Percentiles rank a stretch among this genome's conserved stretches.
phyloP scores from a whole-genome alignment of 163 green algal genomes.

The Chloromonas sp. region DNA sequence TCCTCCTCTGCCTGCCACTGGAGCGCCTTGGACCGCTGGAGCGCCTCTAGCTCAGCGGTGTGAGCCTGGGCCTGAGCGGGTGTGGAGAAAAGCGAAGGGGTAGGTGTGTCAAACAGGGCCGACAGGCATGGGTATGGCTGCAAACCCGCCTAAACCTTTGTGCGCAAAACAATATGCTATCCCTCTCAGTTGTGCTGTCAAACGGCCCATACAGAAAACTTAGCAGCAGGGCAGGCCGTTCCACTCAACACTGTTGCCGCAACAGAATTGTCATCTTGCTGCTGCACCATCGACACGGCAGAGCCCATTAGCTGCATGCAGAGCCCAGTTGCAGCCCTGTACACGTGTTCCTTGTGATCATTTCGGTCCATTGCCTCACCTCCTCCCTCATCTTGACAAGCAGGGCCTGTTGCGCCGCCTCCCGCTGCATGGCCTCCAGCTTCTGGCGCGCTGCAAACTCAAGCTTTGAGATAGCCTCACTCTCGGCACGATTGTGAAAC shows the following conservation, averaged over 20 bases:
- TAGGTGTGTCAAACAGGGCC: not conserved
- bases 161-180: too few species aligned
- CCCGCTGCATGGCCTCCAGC: conserved; percentile 43
- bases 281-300: not conserved
- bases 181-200: too few species aligned
- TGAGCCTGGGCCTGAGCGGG: conserved; percentile 14
- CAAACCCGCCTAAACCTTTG: not conserved
- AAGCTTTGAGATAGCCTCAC: conserved; percentile 17
- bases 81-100: not conserved
- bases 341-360: not conserved
- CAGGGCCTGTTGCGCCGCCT: conserved; percentile 29
- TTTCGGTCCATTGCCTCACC: conserved; percentile 1
- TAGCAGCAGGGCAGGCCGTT: not conserved
- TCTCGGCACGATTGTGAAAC: conserved; percentile 1
- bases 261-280: not conserved
- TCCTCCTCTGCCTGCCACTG: conserved; percentile 34
- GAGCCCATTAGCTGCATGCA: not conserved
- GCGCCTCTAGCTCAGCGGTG: conserved; percentile 18
- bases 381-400: conserved; percentile 27
- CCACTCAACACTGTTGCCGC: not conserved
- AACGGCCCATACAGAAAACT: too few species aligned
- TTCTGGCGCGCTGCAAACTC: conserved; percentile 53
- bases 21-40: conserved; percentile 23
- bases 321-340: not conserved
- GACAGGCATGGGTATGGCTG: not conserved